These are phyloP conservation scores for Beta macrorhiza DNA, from an alignment of 179 eudicot genomes.

Conservation along the genomic window DNA sequence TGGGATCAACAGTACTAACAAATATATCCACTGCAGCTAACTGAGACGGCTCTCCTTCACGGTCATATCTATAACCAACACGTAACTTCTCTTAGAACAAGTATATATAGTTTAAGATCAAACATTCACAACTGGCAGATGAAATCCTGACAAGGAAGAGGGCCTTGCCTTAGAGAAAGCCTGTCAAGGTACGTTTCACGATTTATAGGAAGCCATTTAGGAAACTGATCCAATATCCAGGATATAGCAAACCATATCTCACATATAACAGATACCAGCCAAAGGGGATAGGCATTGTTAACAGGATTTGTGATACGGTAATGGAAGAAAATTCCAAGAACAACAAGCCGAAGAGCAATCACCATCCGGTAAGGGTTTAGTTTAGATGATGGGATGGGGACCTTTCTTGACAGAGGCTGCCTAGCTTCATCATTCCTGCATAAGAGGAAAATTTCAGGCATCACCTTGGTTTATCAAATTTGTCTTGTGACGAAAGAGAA, in stretches of 20 bases:
- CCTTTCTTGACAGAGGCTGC: slow-evolving; percentile 83
- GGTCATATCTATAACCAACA: slow-evolving; percentile 55
- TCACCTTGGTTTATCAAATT: no score
- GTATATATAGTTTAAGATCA: neutral
- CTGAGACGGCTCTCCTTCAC: slow-evolving; percentile 81
- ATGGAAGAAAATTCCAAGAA: slow-evolving; percentile 66
- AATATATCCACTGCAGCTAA: slow-evolving; percentile 84
- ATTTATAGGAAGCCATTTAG: slow-evolving; percentile 81
- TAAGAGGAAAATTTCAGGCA: neutral
- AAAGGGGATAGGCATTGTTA: slow-evolving; percentile 55
- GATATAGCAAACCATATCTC: slow-evolving; percentile 92
- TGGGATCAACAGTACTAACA: slow-evolving; percentile 86
- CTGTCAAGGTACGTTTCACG: slow-evolving; percentile 91
- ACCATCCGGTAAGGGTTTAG: slow-evolving; percentile 86
- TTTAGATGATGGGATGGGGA: slow-evolving; percentile 67
- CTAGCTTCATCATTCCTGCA: slow-evolving; percentile 82
- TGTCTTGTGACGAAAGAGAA: no score
- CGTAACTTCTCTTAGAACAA: slow-evolving; percentile 3
- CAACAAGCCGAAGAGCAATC: slow-evolving; percentile 64
- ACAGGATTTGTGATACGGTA: slow-evolving; percentile 85
- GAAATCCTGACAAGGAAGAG: neutral
- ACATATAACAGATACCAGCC: slow-evolving; percentile 80
- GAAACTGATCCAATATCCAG: slow-evolving; percentile 91
- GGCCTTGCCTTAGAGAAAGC: slow-evolving; percentile 62
- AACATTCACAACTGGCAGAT: neutral